phyloP scores from a whole-genome alignment of 345 rosid species.

The Excoecaria agallocha region DNA sequence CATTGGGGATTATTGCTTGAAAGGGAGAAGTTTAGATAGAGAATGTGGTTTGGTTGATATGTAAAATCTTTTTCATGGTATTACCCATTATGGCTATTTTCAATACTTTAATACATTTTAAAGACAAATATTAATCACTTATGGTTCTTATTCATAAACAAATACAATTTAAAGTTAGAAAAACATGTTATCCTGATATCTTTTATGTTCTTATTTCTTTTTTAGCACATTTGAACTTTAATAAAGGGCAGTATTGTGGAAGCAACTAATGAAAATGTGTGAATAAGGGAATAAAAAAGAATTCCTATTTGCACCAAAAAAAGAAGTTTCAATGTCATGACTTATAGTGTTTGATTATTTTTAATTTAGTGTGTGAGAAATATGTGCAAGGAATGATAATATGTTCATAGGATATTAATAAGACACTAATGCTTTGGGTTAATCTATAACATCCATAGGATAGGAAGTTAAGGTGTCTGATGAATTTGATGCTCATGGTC shows the following conservation, averaged over 20 bases:
- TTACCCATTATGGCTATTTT: not conserved
- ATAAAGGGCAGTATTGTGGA: not conserved
- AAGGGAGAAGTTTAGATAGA: too few species aligned
- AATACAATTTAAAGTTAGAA: not conserved
- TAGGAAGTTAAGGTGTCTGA: slow-evolving; percentile 41
- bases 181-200: not conserved
- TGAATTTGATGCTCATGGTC: too few species aligned
- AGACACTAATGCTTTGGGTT: slow-evolving; percentile 16
- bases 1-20: slow-evolving; percentile 16
- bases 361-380: too few species aligned
- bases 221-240: not conserved
- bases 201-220: not conserved
- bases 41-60: slow-evolving; percentile 53
- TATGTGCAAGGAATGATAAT: too few species aligned
- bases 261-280: not conserved
- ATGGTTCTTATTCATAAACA: not conserved
- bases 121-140: not conserved
- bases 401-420: too few species aligned
- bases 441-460: slow-evolving; percentile 29
- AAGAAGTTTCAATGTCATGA: too few species aligned
- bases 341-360: too few species aligned
- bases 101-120: not conserved
- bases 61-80: slow-evolving; percentile 67
- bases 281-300: not conserved
- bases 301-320: slow-evolving; percentile 16